phyloP scores from a whole-genome alignment of 2,329 filamentous ascomycete genomes.

The Cercospora berteroae region DNA sequence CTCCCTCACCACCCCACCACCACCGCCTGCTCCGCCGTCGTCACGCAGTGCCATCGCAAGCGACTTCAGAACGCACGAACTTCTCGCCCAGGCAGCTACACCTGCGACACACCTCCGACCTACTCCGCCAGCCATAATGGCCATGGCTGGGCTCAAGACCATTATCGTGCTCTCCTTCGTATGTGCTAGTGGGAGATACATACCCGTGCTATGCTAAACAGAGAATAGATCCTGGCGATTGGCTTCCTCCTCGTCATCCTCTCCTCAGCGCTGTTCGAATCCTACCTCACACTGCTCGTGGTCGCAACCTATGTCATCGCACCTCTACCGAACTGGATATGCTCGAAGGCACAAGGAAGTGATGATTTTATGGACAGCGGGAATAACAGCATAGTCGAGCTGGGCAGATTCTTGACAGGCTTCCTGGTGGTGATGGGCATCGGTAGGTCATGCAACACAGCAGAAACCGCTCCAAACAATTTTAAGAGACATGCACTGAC shows the following conservation, averaged over 20 bases:
- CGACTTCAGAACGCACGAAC: background rate
- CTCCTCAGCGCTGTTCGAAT: conserved; percentile 89
- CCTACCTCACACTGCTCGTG: conserved; percentile 92
- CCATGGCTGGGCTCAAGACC: conserved; percentile 90
- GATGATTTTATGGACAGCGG: conserved; percentile 94
- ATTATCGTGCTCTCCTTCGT: conserved; percentile 99
- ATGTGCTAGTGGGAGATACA: conserved; percentile 27
- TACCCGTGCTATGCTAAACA: conserved; percentile 18
- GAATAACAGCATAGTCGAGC: conserved; percentile 80
- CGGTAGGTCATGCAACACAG: conserved; percentile 59
- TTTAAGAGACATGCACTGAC: conserved; percentile 3
- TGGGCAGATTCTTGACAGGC: conserved; percentile 89
- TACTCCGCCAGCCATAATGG: conserved; percentile 20
- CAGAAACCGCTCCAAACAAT: background rate
- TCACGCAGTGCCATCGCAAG: background rate
- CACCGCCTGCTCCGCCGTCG: background rate
- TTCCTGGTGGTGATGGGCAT: conserved; percentile 98
- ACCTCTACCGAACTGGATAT: conserved; percentile 95
- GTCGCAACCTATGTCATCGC: conserved; percentile 94
- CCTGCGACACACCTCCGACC: conserved; percentile 2
- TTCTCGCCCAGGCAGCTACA: background rate
- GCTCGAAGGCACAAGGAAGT: conserved; percentile 78
- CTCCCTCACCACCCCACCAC: background rate
- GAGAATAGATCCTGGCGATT: conserved; percentile 78
- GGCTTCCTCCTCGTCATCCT: conserved; percentile 99